Evolutionary conservation across 2,329 filamentous ascomycete species (phyloP).

Genomic region (Aspergillus alliaceus): DNA sequence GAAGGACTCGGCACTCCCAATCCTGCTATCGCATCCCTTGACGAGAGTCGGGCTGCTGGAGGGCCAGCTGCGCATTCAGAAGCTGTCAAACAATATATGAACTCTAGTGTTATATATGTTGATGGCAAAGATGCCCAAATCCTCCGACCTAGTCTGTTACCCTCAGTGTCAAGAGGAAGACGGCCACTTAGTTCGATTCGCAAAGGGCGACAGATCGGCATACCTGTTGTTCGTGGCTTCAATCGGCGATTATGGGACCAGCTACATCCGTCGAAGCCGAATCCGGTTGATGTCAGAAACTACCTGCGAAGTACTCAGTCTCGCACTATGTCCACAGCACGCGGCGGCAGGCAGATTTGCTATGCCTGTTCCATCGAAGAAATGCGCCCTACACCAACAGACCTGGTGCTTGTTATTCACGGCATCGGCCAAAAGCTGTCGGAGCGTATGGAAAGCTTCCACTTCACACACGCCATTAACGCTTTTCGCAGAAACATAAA

Average conservation of each 20-base stretch:
- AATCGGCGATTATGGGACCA: constrained; percentile 74
- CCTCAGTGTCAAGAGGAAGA: constrained; percentile 81
- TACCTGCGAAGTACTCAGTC: constrained; percentile 43
- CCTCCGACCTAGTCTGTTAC: constrained; percentile 78
- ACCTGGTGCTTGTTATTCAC: constrained; percentile 87
- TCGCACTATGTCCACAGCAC: constrained; percentile 24
- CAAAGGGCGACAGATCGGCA: constrained; percentile 78
- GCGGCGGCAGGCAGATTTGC: constrained; percentile 34
- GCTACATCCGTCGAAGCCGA: constrained; percentile 58
- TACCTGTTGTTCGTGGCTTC: constrained; percentile 88
- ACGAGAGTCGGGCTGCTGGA: constrained; percentile 44
- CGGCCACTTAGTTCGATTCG: constrained; percentile 80
- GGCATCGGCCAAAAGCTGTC: constrained; percentile 97
- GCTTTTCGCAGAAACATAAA: constrained; percentile 84
- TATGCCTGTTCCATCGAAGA: constrained; percentile 64
- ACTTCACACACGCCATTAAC: constrained; percentile 96
- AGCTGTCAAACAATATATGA: constrained; percentile 62
- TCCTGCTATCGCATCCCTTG: constrained; percentile 18
- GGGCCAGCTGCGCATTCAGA: constrained; percentile 43
- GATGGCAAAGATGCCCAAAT: constrained; percentile 76
- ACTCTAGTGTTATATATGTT: constrained; percentile 84
- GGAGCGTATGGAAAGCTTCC: constrained; percentile 90
- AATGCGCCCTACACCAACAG: constrained; percentile 70
- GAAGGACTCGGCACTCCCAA: constrained; percentile 6
- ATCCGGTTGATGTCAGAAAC: constrained; percentile 41